phyloP scores from a whole-genome alignment of 129 eudicot genomes.

The Cynara cardunculus region DNA sequence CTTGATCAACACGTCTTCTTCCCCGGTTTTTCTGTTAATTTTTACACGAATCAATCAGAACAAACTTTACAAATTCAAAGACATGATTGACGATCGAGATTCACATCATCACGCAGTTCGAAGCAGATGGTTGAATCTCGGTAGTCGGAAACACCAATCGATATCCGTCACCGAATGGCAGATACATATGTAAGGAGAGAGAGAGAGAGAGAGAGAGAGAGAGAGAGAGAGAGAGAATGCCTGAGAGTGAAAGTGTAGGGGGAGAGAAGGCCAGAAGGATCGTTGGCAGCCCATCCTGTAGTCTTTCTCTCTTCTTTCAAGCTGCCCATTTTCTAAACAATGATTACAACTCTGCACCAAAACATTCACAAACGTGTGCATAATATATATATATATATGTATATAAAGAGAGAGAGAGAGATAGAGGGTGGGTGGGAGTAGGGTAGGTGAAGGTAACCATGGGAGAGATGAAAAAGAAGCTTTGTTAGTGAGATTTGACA shows the following conservation, averaged over 20 bases:
- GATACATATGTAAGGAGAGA: background rate
- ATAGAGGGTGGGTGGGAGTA: background rate
- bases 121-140: background rate
- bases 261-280: slow-evolving; percentile 73
- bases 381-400: too few species aligned
- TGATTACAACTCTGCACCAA: background rate
- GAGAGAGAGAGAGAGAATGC: slow-evolving; percentile 17
- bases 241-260: slow-evolving; percentile 80
- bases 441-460: background rate
- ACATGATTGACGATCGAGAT: background rate
- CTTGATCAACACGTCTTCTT: slow-evolving; percentile 43
- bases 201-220: background rate
- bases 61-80: slow-evolving; percentile 1
- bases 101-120: background rate
- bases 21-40: slow-evolving; percentile 34
- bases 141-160: background rate
- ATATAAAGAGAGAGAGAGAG: background rate
- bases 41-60: background rate
- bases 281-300: slow-evolving; percentile 89
- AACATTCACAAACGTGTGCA: too few species aligned
- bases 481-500: background rate
- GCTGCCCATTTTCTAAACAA: background rate
- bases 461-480: background rate
- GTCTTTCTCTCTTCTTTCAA: slow-evolving; percentile 48
- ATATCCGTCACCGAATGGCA: background rate